These are phyloP conservation scores for Penicillium sp. DNA, from an alignment of 2,329 filamentous ascomycete species.

Conservation along the genomic window DNA sequence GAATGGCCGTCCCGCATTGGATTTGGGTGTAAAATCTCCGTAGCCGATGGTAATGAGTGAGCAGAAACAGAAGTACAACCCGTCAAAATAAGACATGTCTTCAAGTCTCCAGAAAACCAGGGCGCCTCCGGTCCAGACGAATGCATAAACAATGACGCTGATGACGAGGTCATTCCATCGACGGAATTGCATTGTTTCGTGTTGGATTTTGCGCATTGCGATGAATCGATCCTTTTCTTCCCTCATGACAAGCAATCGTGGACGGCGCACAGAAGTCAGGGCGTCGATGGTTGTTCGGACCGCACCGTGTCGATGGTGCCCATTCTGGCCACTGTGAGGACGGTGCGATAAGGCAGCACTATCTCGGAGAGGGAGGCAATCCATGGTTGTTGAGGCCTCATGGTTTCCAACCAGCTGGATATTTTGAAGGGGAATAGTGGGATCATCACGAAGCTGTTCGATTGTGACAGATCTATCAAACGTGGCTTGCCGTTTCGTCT, in stretches of 20 bases:
- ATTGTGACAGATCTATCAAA: constrained; percentile 48
- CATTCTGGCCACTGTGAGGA: background rate
- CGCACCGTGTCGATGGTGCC: constrained; percentile 8
- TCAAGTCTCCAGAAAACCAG: constrained; percentile 65
- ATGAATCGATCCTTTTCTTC: constrained; percentile 66
- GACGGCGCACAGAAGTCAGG: constrained; percentile 20
- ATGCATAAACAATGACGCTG: constrained; percentile 61
- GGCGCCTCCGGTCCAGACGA: constrained; percentile 77
- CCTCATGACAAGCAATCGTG: constrained; percentile 52
- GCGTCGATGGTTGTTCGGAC: constrained; percentile 22
- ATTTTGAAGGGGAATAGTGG: constrained; percentile 13
- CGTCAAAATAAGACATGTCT: constrained; percentile 62
- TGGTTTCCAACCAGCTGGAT: constrained; percentile 1
- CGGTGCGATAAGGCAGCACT: no score
- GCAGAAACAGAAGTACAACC: constrained; percentile 80
- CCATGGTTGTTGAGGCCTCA: background rate
- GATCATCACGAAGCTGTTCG: constrained; percentile 17
- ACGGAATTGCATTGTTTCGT: constrained; percentile 56
- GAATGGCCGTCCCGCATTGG: constrained; percentile 72
- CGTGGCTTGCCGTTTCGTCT: constrained; percentile 49
- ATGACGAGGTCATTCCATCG: constrained; percentile 68
- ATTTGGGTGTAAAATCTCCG: constrained; percentile 70
- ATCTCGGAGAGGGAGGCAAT: no score
- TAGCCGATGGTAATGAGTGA: constrained; percentile 82
- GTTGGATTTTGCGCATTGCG: constrained; percentile 76